Evolutionary conservation across 106 monocot species (phyloP), one percentile per base, ranked within the genome.

Genomic region (Dioscorea zingiberensis): DNA sequence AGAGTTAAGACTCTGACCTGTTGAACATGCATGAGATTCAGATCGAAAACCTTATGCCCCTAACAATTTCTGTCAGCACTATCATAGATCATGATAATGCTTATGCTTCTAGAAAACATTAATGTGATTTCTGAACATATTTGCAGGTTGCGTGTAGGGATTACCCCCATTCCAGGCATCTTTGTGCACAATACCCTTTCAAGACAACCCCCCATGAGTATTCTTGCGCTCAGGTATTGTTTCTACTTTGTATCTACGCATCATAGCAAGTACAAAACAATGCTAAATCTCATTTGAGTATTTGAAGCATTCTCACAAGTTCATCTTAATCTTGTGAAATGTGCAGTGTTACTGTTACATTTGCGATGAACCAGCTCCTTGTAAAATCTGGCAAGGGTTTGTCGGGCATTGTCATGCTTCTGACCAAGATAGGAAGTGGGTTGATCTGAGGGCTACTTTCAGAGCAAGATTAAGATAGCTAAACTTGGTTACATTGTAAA

Each of bases 161-260:
- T 62, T 82, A 74, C 68, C 79, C 89, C 25, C 89, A 85, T 60
- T 63, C 82, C 30, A 82, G 89, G 58, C 73, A 82, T 69, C 46
- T 75, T 14, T 89, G 89, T 51, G 82, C 45, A 9, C 14, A 77
- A 57, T 66, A 67, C 54, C 76, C 75, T 21, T 89, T 89, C 19
- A 25, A 60, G 25, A 69, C 67, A 32, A 82, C 78, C 13, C 24
- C 72, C 2, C 82, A 89, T 77, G 68, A 77, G 44, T 71, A 47
- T 11, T 71, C 25, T 18, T 89, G 85, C 65, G 23, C 30, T 25
- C 51, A 79, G 82, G 82, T 89, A 68, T 38, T 38, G 38, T 38
- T 38, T 38, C 38, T 38, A 38, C 6, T 38, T 38, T 38, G 38
- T 6, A 38, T 6, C 38, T 38, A 8, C 10, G n/a, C n/a, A n/a